Conservation (phyloP, 2,329 filamentous ascomycete species). For the Penicillium sp. region DNA sequence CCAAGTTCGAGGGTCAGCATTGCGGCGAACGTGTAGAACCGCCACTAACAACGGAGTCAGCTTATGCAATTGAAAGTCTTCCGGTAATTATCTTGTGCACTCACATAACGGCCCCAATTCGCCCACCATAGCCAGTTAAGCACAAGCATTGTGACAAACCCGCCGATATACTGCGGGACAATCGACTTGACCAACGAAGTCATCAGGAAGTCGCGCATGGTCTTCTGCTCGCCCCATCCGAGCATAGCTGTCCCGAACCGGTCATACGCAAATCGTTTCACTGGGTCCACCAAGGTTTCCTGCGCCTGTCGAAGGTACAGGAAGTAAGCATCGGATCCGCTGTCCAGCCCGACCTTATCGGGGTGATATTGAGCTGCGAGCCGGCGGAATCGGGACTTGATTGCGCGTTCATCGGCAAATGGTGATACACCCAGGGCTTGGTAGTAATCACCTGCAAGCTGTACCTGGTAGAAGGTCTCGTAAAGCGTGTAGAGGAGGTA, state of each 20-base stretch:
- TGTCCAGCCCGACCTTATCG: constrained; percentile 65
- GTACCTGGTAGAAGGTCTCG: constrained; percentile 82
- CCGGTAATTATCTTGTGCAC: constrained; percentile 22
- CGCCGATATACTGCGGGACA: constrained; percentile 42
- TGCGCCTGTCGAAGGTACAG: constrained; percentile 79
- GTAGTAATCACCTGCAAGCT: constrained; percentile 73
- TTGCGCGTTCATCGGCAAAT: constrained; percentile 67
- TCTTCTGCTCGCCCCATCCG: constrained; percentile 56
- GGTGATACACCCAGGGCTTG: constrained; percentile 69
- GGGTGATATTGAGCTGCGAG: constrained; percentile 72
- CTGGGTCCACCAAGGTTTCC: constrained; percentile 76
- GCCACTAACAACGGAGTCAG: constrained; percentile 44
- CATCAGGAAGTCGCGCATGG: constrained; percentile 70
- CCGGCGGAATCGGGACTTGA: constrained; percentile 82
- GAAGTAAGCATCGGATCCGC: constrained; percentile 59
- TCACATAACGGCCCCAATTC: constrained; percentile 48
- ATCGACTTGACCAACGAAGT: constrained; percentile 57
- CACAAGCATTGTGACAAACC: constrained; percentile 37
- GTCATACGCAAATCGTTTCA: constrained; percentile 82
- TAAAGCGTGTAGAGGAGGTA: constrained; percentile 93
- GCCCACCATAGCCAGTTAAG: constrained; percentile 45
- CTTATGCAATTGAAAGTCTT: neutral
- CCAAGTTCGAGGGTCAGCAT: constrained; percentile 59
- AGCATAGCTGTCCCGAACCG: constrained; percentile 75
- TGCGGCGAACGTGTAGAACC: constrained; percentile 53